Conservation (phyloP, 2,329 filamentous ascomycete genomes). For the Stagonosporopsis chrysanthemi region DNA sequence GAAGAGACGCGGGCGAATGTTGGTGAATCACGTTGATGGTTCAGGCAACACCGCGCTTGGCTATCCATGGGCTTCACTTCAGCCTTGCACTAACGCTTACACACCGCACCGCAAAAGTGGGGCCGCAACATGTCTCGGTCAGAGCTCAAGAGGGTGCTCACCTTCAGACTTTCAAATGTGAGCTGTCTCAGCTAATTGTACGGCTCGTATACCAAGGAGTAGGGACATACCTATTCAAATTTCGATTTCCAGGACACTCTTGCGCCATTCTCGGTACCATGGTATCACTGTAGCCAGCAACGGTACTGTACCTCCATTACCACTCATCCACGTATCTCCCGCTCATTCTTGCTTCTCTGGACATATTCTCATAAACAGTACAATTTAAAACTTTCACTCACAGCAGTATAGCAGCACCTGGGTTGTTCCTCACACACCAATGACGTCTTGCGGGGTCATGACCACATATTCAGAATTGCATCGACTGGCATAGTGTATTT, state of each 20-base stretch:
- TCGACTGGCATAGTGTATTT: not conserved
- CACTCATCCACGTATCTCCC: not conserved
- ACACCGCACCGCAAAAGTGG: conserved; percentile 15
- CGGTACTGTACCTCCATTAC: not conserved
- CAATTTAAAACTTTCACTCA: not conserved
- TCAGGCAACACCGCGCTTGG: conserved; percentile 45
- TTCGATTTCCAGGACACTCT: not conserved
- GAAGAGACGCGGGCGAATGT: conserved; percentile 34
- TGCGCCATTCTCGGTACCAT: not conserved
- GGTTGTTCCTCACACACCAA: not conserved
- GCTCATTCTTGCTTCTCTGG: too few relatives aligned
- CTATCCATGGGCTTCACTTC: conserved; percentile 27
- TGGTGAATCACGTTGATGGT: conserved; percentile 40
- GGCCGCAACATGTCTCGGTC: conserved; percentile 2
- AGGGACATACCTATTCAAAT: not conserved
- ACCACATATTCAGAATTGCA: not conserved
- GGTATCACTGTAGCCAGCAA: not conserved
- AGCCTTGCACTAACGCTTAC: conserved; percentile 26
- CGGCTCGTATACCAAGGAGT: not conserved
- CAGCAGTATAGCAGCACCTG: not conserved
- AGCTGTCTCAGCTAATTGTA: not conserved
- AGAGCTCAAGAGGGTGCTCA: conserved; percentile 6
- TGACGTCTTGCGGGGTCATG: conserved; percentile 25
- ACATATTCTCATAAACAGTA: not conserved
- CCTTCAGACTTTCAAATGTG: not conserved